Evolutionary conservation across 1,284 basidiomycete genomes (phyloP).

Genomic region (Tremellales sp.): DNA sequence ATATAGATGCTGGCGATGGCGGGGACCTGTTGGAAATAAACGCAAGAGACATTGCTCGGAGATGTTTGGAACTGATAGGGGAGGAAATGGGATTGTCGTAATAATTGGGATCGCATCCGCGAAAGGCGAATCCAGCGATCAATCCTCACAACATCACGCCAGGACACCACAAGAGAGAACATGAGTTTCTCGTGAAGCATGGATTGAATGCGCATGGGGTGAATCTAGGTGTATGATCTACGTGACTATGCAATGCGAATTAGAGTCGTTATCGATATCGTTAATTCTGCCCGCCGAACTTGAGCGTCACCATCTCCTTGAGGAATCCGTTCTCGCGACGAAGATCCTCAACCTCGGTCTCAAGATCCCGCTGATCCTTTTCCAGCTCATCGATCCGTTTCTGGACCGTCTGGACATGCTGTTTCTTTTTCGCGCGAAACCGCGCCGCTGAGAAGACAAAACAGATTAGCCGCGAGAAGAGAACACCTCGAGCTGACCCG

Average conservation of each 20-base stretch:
- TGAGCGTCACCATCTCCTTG: slow-evolving; percentile 33
- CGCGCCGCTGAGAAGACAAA: slow-evolving; percentile 22
- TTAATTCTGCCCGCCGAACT: slow-evolving; percentile 23
- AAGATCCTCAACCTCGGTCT: slow-evolving; percentile 26
- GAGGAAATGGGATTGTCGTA: slow-evolving; percentile 48
- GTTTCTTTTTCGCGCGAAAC: slow-evolving; percentile 34
- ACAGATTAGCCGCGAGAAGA: neutral
- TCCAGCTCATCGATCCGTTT: slow-evolving; percentile 27
- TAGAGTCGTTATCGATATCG: too few relatives aligned
- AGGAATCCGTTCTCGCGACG: slow-evolving; percentile 32
- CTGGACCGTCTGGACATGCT: slow-evolving; percentile 22
- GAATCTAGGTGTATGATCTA: neutral
- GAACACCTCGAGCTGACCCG: neutral
- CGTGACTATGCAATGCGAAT: neutral
- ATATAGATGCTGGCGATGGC: slow-evolving; percentile 40
- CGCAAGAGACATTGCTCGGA: slow-evolving; percentile 62
- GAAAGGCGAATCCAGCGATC: too few relatives aligned
- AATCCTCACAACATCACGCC: too few relatives aligned
- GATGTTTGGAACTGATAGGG: slow-evolving; percentile 68
- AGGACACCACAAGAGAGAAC: too few relatives aligned
- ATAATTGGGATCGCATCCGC: too few relatives aligned
- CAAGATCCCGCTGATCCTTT: slow-evolving; percentile 21
- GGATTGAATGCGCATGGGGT: too few relatives aligned
- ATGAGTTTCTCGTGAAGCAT: too few relatives aligned
- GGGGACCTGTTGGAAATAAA: slow-evolving; percentile 55